Base-by-base conservation (phyloP, 805 yeast species). In the Cyberlindnera maclurae region DNA sequence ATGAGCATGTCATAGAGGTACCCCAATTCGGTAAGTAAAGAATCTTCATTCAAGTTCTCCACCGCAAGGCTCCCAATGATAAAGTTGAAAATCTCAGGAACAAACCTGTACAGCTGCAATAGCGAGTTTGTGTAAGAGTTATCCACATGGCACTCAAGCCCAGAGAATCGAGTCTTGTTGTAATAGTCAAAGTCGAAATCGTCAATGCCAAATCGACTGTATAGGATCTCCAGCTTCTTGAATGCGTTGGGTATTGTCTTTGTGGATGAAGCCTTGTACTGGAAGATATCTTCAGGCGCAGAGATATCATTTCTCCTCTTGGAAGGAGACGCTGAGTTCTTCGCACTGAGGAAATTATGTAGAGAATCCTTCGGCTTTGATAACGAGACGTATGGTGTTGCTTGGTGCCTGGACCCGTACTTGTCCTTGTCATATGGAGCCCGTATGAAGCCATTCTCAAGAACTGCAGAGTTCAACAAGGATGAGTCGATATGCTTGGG, bases 181-280 rank as follows among this genome's bases (percentile, higher is more conserved):
- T 82, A 90, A 51, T 79, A 82, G 38, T 75, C 79, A 57, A 93
- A 90, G 62, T 90, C 96, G 62, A 93, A 93, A 58, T 88, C 96
- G 49, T 82, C 87, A 24, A 93, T 88, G 20, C 98, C 98, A 59
- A 87, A 90, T 51, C 76, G 80, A 40, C 94, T 83, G 59, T 89
- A 90, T 31, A 81, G 73, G 38, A 90, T 84, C 43, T 81, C 83
- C 33, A 86, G 65, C 49, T 79, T 76, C 30, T 78, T 67, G 62
- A 82, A 90, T 27, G 89, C 83, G 37, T 80, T 79, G 1, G 96
- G 96, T 1, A 78, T 68, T 27, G 62, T 55, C 51, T 71, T 64
- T 40, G 63, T 50, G 1, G 47, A 35, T 1, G 39, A 40, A 11
- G 61, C 47, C 17, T 54, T 62, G 35, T 50, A 57, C 10, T 57